Evolutionary conservation across 768 basidiomycete genomes (phyloP), one percentile per base, ranked within the genome.

Genomic region (Lactifluus piperatus): DNA sequence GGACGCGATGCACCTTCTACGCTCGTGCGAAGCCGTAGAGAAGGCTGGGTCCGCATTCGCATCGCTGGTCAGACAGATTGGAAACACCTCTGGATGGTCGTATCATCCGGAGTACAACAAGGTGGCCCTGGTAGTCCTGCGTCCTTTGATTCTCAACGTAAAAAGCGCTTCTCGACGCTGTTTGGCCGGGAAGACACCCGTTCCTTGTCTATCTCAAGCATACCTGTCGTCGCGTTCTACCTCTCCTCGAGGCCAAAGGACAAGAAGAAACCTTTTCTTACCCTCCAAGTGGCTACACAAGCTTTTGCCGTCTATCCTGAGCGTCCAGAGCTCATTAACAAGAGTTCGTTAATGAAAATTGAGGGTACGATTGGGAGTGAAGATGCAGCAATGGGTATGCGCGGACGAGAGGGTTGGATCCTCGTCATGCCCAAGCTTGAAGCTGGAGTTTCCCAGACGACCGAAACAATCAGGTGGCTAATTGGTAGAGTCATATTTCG

Each of bases 31-130:
- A 86, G 90, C 9, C 80, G 81, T 58, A 80, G 93, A 77, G 94
- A 97, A 70, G 95, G 94, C 1, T 94, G 90, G 89, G 87, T 92
- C 18, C 82, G 86, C 65, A 79, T 93, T 47, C 85, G 95, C 46
- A 77, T 97, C 39, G 88, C 94, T n/a, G 94, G 95, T n/a, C 92
- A 94, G 66, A 94, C 91, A 0, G 93, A 97, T 65, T 98, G 95
- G 95, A 93, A 93, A 70, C 80, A 83, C 43, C 78, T 94, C 46
- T 98, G 91, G 89, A 82, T 91, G 76, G 81, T 86, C 6, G 74
- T 97, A 5, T 76, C 75, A 60, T 79, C 80, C 49, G 80, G 77
- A 5, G 74, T 37, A 66, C 62, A 53, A 34, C 53, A n/a, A 41
- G 69, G 3, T 63, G 68, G 60, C 41, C 56, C 70, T 66, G 37